phyloP scores from a whole-genome alignment of 192 early-diverging fungal species.

The Gigaspora rosea region DNA sequence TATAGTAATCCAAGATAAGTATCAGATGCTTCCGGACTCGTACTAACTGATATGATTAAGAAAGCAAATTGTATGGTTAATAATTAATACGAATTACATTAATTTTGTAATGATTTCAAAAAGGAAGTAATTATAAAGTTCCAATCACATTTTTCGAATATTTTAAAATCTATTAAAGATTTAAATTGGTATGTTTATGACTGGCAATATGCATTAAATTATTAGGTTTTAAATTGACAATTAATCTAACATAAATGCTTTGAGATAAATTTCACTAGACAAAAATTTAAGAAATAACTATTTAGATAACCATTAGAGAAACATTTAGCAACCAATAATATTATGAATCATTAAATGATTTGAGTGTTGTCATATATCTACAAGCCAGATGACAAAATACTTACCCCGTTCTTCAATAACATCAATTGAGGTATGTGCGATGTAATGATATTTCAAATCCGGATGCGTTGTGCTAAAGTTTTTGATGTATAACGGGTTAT shows the following conservation, averaged over 20 bases:
- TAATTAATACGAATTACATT: neutral
- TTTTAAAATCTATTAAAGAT: no score
- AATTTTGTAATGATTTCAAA: neutral
- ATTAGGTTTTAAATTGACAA: no score
- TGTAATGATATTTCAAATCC: constrained; percentile 86
- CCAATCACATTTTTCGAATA: no score
- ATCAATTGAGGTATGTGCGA: constrained; percentile 90
- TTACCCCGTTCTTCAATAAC: constrained; percentile 84
- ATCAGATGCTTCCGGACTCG: constrained; percentile 69
- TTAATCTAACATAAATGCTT: no score
- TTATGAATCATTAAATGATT: no score
- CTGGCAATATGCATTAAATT: no score
- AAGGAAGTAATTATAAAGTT: no score
- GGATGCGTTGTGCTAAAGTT: constrained; percentile 73
- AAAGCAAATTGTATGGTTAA: constrained; percentile 9
- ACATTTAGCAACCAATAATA: no score
- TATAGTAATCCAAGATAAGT: constrained; percentile 87
- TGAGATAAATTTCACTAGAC: no score
- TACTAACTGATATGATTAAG: constrained; percentile 40
- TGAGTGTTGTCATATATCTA: neutral
- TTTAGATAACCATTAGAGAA: no score
- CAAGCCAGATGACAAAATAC: neutral
- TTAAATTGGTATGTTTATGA: no score
- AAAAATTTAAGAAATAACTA: no score
- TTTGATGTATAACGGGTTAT: constrained; percentile 85